Evolutionary conservation across 208 protist genomes (phyloP), one percentile per base, ranked within the genome.

Genomic region (Leishmania major): DNA sequence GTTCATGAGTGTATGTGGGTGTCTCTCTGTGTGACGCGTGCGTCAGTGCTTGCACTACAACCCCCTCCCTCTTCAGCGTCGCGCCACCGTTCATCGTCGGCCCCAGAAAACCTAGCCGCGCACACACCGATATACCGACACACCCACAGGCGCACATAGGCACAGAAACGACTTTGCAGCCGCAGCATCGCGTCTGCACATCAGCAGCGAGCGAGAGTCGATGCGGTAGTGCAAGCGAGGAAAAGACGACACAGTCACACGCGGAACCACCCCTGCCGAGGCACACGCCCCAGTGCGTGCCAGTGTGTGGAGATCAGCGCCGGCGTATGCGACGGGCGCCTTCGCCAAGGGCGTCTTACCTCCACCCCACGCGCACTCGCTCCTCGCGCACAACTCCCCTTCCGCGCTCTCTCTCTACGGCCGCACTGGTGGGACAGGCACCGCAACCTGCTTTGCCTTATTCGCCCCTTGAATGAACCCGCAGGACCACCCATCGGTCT

Each of bases 161-260:
- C n/a, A 69, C 62, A 31, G 62, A n/a, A 59, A 10, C 55, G 19
- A 8, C 10, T 69, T 40, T 22, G 28, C n/a, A 31, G n/a, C 51
- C 15, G 62, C 62, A 40, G 62, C 62, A 69, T 40, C 62, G 62
- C 11, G 31, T 69, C 31, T 35, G 62, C 31, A 40, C 0, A 69
- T 8, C 31, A 22, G 15, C 31, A 31, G 59, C 3, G 62, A 40
- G 62, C 40, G n/a, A 13, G 28, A 15, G 51, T 55, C 17, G 51
- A 62, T 1, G 62, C 11, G 62, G 31, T 40, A 69, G 62, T 69
- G 31, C 15, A 69, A 69, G 13, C 8, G 6, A 43, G 25, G 40
- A 73, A 49, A 22, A 31, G 40, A 73, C 40, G 40, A 45, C 67
- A 73, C 72, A 40, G 17, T 17, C 72, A 55, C 72, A 76, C 72